Conservation (phyloP, 225 moss, liverwort and hornwort species). For the Physcomitrium patens region DNA sequence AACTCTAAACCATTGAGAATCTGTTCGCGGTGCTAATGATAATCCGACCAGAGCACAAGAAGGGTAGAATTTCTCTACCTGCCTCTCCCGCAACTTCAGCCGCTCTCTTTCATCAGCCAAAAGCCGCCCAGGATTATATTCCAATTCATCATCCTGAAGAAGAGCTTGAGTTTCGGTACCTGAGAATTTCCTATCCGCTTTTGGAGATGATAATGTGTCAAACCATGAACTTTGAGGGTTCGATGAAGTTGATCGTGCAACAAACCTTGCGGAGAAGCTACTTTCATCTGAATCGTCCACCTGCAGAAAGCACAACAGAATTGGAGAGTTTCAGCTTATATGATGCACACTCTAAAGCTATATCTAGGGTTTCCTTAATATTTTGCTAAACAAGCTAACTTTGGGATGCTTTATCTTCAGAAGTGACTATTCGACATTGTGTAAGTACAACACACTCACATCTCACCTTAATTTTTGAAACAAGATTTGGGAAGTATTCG, state of each 20-base stretch:
- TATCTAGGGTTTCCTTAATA: not conserved
- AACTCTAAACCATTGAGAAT: slow-evolving; percentile 3
- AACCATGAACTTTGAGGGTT: slow-evolving; percentile 39
- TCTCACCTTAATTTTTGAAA: slow-evolving; percentile 39
- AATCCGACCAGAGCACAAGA: not conserved
- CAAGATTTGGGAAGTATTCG: slow-evolving; percentile 41
- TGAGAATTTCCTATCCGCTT: slow-evolving; percentile 26
- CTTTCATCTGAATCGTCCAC: slow-evolving; percentile 44
- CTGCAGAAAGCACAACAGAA: slow-evolving; percentile 36
- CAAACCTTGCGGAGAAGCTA: slow-evolving; percentile 50
- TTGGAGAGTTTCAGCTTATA: slow-evolving; percentile 18
- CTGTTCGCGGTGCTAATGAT: not conserved
- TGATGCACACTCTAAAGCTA: not conserved
- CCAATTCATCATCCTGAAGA: slow-evolving; percentile 59
- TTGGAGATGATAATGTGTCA: slow-evolving; percentile 37
- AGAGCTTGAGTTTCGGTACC: slow-evolving; percentile 34
- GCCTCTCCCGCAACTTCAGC: slow-evolving; percentile 76
- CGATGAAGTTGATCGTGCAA: slow-evolving; percentile 39
- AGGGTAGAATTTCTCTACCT: slow-evolving; percentile 43
- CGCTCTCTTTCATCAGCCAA: slow-evolving; percentile 75
- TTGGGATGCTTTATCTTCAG: not conserved
- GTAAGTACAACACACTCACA: not conserved
- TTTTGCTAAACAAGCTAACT: not conserved
- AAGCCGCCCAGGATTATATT: slow-evolving; percentile 62
- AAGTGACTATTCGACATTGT: not conserved